Evolutionary conservation across 805 yeast species (phyloP).

Genomic region (Ogataea ramenticola): DNA sequence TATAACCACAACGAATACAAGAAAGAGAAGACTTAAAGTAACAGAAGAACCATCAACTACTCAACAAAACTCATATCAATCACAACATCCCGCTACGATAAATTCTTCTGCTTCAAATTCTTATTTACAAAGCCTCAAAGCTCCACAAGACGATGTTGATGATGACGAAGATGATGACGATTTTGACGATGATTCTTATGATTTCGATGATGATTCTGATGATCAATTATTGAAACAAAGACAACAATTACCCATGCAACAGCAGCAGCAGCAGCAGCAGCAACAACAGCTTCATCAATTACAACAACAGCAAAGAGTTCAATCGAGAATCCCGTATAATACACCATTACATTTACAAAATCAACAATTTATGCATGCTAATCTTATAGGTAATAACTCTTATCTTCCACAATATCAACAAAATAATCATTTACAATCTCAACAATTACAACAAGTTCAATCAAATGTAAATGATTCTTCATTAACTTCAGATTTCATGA

Average conservation of each 20-base stretch:
- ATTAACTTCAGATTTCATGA: conserved; percentile 47
- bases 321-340: neutral
- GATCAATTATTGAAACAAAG: conserved; percentile 1
- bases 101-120: neutral
- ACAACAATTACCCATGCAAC: conserved; percentile 12
- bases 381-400: neutral
- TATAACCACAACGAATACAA: conserved; percentile 3
- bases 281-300: conserved; percentile 2
- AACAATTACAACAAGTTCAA: conserved; percentile 4
- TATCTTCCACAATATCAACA: conserved; percentile 5
- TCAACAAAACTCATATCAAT: neutral
- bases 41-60: neutral
- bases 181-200: conserved; percentile 1
- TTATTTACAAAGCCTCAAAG: neutral
- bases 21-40: conserved; percentile 1
- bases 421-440: conserved; percentile 1
- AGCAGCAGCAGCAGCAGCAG: neutral
- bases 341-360: neutral
- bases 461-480: conserved; percentile 23
- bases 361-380: neutral
- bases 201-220: conserved; percentile 1
- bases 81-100: neutral
- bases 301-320: conserved; percentile 4
- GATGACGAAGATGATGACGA: neutral
- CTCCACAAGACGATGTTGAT: neutral